Base-by-base conservation (phyloP, 2,329 filamentous ascomycete genomes). In the Colletotrichum sp. region DNA sequence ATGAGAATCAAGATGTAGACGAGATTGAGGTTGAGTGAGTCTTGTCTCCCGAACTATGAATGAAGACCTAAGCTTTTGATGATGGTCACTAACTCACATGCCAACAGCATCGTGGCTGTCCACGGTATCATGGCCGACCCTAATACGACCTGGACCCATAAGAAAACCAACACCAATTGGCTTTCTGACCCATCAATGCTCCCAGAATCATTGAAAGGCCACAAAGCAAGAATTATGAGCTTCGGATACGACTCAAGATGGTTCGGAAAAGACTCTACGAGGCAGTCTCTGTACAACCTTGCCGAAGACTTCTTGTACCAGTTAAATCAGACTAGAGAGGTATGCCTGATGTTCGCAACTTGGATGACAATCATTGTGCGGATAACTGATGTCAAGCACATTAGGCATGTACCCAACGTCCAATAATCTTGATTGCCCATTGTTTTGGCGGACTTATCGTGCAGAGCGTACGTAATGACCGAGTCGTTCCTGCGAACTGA, bases 131-230 rank as follows among this genome's bases (percentile, higher is more conserved):
- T 48, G 39, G 39, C 39, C 39, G 39, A 48, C 19, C 39, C 39
- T 0, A 48, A 39, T 19, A 72, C 68, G 27, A 73, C 78, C 25
- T 70, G 72, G 55, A 75, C 77, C 70, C 63, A 68, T 30, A 39
- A 76, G 30, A 75, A 48, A 48, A 48, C 39, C 39, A 48, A 48
- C 39, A 48, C 39, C 39, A 48, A 48, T 19, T 48, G 39, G 39
- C 39, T 48, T 48, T 48, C 39, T 48, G 39, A 48, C 39, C 39
- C 39, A 48, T 48, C 39, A n/a, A 48, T 48, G 39, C 39, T 48
- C 19, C 39, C 39, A 48, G 39, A 48, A 48, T 48, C 39, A 12
- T 48, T 48, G 39, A n/a, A 48, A 48, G 19, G 39, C 19, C 39
- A 48, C 19, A 48, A n/a, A n/a, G 19, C 39, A 48, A 48, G 39